These are phyloP conservation scores for Komagataella pastoris DNA, from an alignment of 805 yeast species.

Conservation along the genomic window DNA sequence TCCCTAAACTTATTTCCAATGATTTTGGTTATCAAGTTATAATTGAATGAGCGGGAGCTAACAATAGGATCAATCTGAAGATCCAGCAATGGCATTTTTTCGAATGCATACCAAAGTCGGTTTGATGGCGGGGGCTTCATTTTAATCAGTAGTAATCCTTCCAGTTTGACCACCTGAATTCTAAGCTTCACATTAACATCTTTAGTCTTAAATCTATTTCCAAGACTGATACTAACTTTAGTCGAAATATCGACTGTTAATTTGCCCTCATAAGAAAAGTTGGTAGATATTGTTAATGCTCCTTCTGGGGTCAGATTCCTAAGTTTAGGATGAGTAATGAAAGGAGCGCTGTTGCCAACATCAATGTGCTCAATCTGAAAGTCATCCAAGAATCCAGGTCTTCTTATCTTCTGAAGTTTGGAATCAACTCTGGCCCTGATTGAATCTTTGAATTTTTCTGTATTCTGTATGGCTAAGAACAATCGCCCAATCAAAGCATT, in stretches of 20 bases:
- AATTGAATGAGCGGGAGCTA: conserved; percentile 69
- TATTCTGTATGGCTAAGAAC: conserved; percentile 63
- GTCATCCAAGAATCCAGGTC: conserved; percentile 81
- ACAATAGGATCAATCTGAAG: conserved; percentile 83
- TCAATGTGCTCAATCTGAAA: conserved; percentile 58
- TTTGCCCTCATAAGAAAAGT: conserved; percentile 64
- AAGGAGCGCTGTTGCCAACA: conserved; percentile 75
- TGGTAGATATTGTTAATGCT: conserved; percentile 42
- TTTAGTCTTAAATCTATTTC: conserved; percentile 56
- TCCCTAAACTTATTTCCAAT: conserved; percentile 71
- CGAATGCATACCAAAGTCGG: conserved; percentile 85
- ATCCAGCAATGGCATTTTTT: conserved; percentile 61
- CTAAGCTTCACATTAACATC: conserved; percentile 67
- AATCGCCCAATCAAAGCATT: conserved; percentile 80
- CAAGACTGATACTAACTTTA: conserved; percentile 61
- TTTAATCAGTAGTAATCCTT: conserved; percentile 59
- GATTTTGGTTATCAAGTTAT: conserved; percentile 65
- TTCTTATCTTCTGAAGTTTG: conserved; percentile 66
- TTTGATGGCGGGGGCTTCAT: conserved; percentile 86
- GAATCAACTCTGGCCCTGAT: conserved; percentile 48
- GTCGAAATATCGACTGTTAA: conserved; percentile 69
- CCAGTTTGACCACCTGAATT: conserved; percentile 50
- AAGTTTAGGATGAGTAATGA: conserved; percentile 59
- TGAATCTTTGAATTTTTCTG: conserved; percentile 47
- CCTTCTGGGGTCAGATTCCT: conserved; percentile 73